These are phyloP conservation scores for Amanita pallidorosea DNA, from an alignment of 768 basidiomycete genomes.

Conservation along the genomic window DNA sequence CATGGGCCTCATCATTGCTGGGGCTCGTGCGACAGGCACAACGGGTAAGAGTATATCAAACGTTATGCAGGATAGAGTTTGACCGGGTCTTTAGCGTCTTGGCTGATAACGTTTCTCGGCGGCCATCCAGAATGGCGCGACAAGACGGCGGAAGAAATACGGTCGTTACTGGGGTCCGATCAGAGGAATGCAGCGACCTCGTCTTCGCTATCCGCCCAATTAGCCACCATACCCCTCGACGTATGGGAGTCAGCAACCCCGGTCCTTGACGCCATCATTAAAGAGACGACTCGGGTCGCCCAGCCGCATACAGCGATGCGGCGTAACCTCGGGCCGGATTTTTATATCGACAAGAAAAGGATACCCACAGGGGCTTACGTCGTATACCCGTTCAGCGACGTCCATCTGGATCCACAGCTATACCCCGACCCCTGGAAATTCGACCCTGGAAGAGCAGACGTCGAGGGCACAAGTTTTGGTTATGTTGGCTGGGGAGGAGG, in stretches of 20 bases:
- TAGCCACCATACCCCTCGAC: constrained; percentile 53
- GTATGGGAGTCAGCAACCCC: constrained; percentile 65
- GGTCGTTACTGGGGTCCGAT: constrained; percentile 31
- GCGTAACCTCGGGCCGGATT: constrained; percentile 63
- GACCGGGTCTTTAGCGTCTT: constrained; percentile 37
- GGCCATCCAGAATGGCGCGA: constrained; percentile 54
- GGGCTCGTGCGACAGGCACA: constrained; percentile 71
- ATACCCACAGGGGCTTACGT: constrained; percentile 69
- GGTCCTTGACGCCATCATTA: constrained; percentile 60
- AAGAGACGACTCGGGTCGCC: constrained; percentile 68
- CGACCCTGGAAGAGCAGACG: constrained; percentile 48
- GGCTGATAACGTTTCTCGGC: constrained; percentile 66
- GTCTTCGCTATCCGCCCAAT: constrained; percentile 27
- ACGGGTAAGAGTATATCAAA: constrained; percentile 32
- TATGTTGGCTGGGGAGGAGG: constrained; percentile 79
- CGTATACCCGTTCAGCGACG: constrained; percentile 71
- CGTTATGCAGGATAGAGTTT: constrained; percentile 6
- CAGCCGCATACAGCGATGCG: constrained; percentile 79
- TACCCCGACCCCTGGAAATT: constrained; percentile 75
- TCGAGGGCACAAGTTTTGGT: constrained; percentile 34
- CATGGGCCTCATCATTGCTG: constrained; percentile 72
- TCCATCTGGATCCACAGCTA: constrained; percentile 61
- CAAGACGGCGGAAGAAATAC: constrained; percentile 51
- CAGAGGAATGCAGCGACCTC: not conserved
- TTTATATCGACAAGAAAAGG: constrained; percentile 55